These are phyloP conservation scores for Xylariales sp. DNA, from an alignment of 2,329 filamentous ascomycete genomes.

Conservation along the genomic window DNA sequence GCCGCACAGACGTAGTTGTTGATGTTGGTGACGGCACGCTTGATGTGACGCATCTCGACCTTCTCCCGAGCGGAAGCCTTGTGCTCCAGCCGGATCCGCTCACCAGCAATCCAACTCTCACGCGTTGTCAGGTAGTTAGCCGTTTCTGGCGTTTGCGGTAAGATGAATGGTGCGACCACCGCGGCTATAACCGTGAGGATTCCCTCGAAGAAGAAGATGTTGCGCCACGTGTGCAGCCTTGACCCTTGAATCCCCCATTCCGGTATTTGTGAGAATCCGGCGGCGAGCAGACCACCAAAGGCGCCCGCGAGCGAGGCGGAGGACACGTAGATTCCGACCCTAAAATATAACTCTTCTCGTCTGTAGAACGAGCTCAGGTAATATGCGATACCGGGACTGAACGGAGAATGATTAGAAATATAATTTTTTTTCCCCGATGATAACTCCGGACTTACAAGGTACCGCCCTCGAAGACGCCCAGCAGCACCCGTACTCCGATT, in stretches of 20 bases:
- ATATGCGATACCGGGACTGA: constrained; percentile 63
- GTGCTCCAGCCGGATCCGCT: constrained; percentile 63
- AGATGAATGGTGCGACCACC: constrained; percentile 60
- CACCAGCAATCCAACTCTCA: constrained; percentile 65
- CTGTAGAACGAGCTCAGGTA: constrained; percentile 68
- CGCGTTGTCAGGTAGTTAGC: constrained; percentile 63
- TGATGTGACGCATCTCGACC: constrained; percentile 61
- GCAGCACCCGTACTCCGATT: constrained; percentile 59
- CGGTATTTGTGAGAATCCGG: constrained; percentile 63
- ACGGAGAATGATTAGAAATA: constrained; percentile 18
- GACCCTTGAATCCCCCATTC: constrained; percentile 60
- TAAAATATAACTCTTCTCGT: constrained; percentile 65
- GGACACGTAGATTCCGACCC: constrained; percentile 67
- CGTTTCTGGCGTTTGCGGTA: constrained; percentile 61
- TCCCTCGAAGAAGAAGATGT: constrained; percentile 74
- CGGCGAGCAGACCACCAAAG: constrained; percentile 67
- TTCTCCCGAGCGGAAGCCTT: constrained; percentile 58
- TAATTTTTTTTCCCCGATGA: too few relatives aligned
- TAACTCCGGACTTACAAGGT: constrained; percentile 54
- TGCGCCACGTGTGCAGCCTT: constrained; percentile 63
- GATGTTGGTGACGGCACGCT: constrained; percentile 63
- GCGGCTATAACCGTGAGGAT: constrained; percentile 64
- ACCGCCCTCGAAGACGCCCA: constrained; percentile 68
- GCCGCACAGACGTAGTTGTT: constrained; percentile 69
- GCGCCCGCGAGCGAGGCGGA: constrained; percentile 66